Percentiles rank a stretch among this genome's conserved stretches.
Conservation (phyloP, 2,329 filamentous ascomycete genomes). For the Alternaria alternata region DNA sequence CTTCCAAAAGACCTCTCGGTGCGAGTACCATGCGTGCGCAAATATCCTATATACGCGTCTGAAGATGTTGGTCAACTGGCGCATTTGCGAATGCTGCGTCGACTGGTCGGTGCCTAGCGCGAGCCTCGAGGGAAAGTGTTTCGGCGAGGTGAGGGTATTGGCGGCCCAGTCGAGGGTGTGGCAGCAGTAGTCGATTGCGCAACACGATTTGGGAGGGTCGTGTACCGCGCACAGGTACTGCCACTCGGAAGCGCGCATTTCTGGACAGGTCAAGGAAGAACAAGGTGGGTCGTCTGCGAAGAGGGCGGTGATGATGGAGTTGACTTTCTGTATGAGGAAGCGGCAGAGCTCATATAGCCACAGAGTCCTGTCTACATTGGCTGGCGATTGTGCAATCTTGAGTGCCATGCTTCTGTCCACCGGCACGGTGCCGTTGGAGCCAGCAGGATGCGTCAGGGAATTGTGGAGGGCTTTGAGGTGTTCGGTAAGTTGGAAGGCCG, state of each 20-base stretch:
- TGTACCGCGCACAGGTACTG: slow-evolving; percentile 98
- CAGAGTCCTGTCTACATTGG: slow-evolving; percentile 82
- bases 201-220: slow-evolving; percentile 94
- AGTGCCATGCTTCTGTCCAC: slow-evolving; percentile 79
- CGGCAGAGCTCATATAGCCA: slow-evolving; percentile 99
- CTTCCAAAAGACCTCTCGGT: slow-evolving; percentile 92
- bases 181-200: slow-evolving; percentile 98
- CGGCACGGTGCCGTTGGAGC: slow-evolving; percentile 67
- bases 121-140: slow-evolving; percentile 91
- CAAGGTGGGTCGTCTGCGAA: slow-evolving; percentile 91
- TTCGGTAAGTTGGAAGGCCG: slow-evolving; percentile 95
- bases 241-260: slow-evolving; percentile 99
- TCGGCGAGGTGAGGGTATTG: slow-evolving; percentile 90
- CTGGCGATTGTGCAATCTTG: slow-evolving; percentile 79
- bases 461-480: slow-evolving; percentile 93
- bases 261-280: slow-evolving; percentile 86
- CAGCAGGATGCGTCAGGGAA: slow-evolving; percentile 72
- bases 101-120: slow-evolving; percentile 59
- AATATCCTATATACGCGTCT: slow-evolving; percentile 94
- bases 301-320: slow-evolving; percentile 89
- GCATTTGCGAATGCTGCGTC: slow-evolving; percentile 64
- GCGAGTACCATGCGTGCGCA: slow-evolving; percentile 98
- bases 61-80: slow-evolving; percentile 94
- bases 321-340: slow-evolving; percentile 93
- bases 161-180: slow-evolving; percentile 98